phyloP scores from a whole-genome alignment of 2,329 filamentous ascomycete species.

The Aureobasidium sp. region DNA sequence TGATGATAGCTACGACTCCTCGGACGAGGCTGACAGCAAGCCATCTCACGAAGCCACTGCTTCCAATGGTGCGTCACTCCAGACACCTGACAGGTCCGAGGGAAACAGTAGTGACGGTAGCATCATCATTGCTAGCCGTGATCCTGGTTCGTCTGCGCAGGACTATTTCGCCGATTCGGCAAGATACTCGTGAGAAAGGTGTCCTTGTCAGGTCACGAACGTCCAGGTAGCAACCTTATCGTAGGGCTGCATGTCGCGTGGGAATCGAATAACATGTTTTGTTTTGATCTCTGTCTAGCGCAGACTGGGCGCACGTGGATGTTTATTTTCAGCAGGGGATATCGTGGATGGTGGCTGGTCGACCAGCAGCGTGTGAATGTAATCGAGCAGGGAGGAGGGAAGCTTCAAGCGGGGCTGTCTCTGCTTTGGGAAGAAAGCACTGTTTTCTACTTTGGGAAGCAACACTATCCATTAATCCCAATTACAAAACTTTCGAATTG shows the following conservation, averaged over 20 bases:
- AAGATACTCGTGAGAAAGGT: constrained; percentile 2
- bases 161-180: constrained; percentile 5
- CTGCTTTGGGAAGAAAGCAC: not conserved
- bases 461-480: not conserved
- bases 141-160: not conserved
- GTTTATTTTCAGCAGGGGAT: not conserved
- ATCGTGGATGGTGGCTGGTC: not conserved
- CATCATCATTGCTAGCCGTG: not conserved
- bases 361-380: not conserved
- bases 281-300: not conserved
- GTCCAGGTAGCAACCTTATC: not conserved
- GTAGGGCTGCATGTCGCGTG: constrained; percentile 1
- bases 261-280: not conserved
- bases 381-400: not conserved
- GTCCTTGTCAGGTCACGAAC: not conserved
- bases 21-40: not conserved
- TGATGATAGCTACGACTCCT: not conserved
- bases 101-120: not conserved
- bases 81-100: not conserved
- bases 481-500: not conserved
- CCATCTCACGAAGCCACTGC: not conserved
- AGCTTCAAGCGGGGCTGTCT: not conserved
- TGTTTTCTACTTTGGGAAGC: constrained; percentile 2
- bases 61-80: not conserved
- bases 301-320: not conserved